Conservation (phyloP, 768 basidiomycete genomes). For the Gautieria morchelliformis region DNA sequence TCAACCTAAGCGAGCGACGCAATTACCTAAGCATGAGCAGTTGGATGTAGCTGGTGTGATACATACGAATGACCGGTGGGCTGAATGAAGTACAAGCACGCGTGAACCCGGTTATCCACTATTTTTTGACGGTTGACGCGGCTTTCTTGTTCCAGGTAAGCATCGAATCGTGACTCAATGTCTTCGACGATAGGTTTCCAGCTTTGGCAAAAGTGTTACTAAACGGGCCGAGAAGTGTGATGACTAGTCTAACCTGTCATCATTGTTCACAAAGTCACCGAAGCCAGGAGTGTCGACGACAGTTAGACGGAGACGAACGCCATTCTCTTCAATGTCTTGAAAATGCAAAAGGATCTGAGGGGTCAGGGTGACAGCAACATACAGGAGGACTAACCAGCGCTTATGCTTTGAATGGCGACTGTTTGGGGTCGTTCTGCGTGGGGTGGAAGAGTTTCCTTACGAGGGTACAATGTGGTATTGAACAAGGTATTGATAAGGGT, state of each 20-base stretch:
- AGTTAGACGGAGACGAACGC: constrained; percentile 89
- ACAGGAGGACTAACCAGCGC: constrained; percentile 60
- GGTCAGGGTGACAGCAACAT: constrained; percentile 13
- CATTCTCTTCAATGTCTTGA: constrained; percentile 97
- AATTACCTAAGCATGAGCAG: not conserved
- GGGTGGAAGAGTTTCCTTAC: constrained; percentile 76
- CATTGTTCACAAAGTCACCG: constrained; percentile 99
- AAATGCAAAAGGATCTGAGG: constrained; percentile 1
- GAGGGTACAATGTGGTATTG: constrained; percentile 90
- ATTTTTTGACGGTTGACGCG: constrained; percentile 92
- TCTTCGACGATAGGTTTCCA: constrained; percentile 99
- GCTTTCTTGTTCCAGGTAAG: constrained; percentile 97
- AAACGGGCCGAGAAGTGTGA: not conserved
- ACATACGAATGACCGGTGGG: constrained; percentile 96
- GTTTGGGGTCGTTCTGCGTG: constrained; percentile 84
- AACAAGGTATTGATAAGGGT: constrained; percentile 98
- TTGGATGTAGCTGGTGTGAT: constrained; percentile 2
- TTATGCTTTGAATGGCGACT: constrained; percentile 96
- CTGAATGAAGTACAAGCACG: constrained; percentile 98
- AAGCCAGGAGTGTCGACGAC: constrained; percentile 99
- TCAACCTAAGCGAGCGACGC: constrained; percentile 48
- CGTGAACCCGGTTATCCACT: constrained; percentile 95
- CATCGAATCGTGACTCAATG: constrained; percentile 96
- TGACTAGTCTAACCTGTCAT: constrained; percentile 62
- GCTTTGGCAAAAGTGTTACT: constrained; percentile 30